Conservation (phyloP, 1,139 yeast species). For the Petasospora fabianii region DNA sequence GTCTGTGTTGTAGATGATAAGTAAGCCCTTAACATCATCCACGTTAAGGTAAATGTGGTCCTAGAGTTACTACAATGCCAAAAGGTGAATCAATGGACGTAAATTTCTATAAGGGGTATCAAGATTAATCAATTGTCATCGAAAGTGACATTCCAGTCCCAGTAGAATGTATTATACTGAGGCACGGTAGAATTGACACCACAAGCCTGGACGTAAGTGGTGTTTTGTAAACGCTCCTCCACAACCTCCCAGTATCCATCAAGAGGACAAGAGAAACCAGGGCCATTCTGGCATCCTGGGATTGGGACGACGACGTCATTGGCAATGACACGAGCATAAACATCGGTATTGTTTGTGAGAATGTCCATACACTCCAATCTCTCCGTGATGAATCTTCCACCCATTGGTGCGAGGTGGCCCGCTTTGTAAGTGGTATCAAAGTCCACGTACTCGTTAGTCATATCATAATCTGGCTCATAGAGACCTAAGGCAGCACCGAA, state of each 20-base stretch:
- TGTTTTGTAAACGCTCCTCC: constrained; percentile 32
- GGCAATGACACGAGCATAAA: constrained; percentile 49
- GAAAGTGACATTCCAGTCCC: constrained; percentile 29
- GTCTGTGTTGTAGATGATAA: too few species aligned
- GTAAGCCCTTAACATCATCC: too few species aligned
- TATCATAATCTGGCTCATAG: constrained; percentile 36
- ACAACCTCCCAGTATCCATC: constrained; percentile 37
- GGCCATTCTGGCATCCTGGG: constrained; percentile 50
- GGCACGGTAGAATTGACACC: constrained; percentile 24
- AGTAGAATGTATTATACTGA: constrained; percentile 27
- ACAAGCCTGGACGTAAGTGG: constrained; percentile 37
- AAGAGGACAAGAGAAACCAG: constrained; percentile 57
- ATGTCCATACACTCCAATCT: constrained; percentile 40
- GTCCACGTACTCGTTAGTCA: constrained; percentile 34
- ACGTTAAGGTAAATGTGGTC: too few species aligned
- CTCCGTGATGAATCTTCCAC: constrained; percentile 52
- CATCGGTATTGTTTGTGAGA: constrained; percentile 24
- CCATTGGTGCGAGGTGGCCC: constrained; percentile 51
- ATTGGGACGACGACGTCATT: constrained; percentile 63
- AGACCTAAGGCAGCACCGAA: constrained; percentile 51
- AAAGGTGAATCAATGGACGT: too few species aligned
- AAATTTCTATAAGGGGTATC: too few species aligned
- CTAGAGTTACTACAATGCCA: too few species aligned
- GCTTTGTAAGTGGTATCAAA: constrained; percentile 44
- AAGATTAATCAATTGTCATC: constrained; percentile 17